Evolutionary conservation across 768 basidiomycete genomes (phyloP), one percentile per base, ranked within the genome.

Genomic region (Xerocomellus intermedius): DNA sequence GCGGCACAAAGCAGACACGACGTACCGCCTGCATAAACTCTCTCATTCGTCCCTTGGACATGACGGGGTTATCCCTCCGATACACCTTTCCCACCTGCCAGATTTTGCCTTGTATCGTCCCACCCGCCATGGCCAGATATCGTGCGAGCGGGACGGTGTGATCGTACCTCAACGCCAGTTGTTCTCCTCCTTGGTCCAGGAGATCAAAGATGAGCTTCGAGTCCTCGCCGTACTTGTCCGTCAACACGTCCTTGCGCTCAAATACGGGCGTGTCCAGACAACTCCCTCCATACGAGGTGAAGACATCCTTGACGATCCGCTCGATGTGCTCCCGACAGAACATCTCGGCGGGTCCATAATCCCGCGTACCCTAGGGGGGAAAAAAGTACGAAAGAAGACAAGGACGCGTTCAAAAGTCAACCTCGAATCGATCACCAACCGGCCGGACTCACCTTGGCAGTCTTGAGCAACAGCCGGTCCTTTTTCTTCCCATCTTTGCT

Each of bases 21-120:
- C 84, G 61, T 61, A 94, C 93, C 58, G 96, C 97, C 73, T 99
- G 97, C 65, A 89, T 92, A 67, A 99, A 99, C 75, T 99, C 97
- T 55, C 97, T 83, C 95, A 99, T 97, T 26, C 97, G 80, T 0
- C 97, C 97, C 76, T 99, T 99, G 28, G 87, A 89, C 88, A 98
- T 94, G 53, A 95, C 95, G 0, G 97, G 97, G 60, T 87, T 93
- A 73, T 99, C 97, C 67, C 97, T 77, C 58, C 97, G 79, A 73
- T 98, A 99, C 19, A 99, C 97, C 74, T 98, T 99, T n/a, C 94
- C 95, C 48, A 99, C 86, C 71, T 98, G 97, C 87, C 94, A 99
- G 14, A 98, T 70, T 74, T 98, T 98, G 58, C 85, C 76, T 61
- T 86, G 85, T 7, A 81, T 75, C 59, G 79, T 86, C n/a, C 84